phyloP scores from a whole-genome alignment of 805 yeast species.

The Saturnispora saitoi region DNA sequence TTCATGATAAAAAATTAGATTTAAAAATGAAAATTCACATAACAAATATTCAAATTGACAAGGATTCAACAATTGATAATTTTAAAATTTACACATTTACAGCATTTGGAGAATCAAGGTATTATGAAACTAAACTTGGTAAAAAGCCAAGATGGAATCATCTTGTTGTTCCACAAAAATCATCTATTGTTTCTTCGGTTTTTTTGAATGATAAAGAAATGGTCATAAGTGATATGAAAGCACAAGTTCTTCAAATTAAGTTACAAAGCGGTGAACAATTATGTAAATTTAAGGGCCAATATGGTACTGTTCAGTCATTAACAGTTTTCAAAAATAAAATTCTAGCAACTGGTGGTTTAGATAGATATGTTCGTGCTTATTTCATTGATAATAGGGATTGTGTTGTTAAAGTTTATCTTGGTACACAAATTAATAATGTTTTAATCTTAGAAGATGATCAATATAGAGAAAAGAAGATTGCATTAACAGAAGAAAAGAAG shows the following conservation, averaged over 20 bases:
- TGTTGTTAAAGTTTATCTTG: constrained; percentile 65
- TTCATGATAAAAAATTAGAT: constrained; percentile 69
- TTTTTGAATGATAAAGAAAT: constrained; percentile 33
- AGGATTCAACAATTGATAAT: constrained; percentile 29
- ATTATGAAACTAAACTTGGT: constrained; percentile 61
- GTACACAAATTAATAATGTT: constrained; percentile 56
- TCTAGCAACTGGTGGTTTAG: constrained; percentile 76
- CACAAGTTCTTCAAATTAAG: constrained; percentile 50
- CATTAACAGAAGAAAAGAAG: constrained; percentile 26
- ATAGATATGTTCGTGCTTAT: constrained; percentile 75
- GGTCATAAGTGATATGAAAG: constrained; percentile 65
- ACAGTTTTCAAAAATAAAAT: constrained; percentile 29
- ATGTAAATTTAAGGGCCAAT: constrained; percentile 72
- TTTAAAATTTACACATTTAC: constrained; percentile 60
- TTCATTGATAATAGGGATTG: constrained; percentile 50
- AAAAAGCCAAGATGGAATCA: constrained; percentile 56
- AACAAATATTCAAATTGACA: constrained; percentile 42
- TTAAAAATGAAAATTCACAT: constrained; percentile 80
- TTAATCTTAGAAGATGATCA: constrained; percentile 41
- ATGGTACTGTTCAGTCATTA: constrained; percentile 55
- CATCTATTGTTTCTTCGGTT: constrained; percentile 14
- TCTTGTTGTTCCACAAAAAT: constrained; percentile 23
- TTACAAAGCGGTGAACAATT: constrained; percentile 42
- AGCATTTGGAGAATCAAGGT: constrained; percentile 64
- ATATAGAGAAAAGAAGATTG: constrained; percentile 8